Percentiles rank a stretch among this genome's conserved stretches.
phyloP scores from a whole-genome alignment of 2,329 filamentous ascomycete species.

The Tympanopsis confertula region DNA sequence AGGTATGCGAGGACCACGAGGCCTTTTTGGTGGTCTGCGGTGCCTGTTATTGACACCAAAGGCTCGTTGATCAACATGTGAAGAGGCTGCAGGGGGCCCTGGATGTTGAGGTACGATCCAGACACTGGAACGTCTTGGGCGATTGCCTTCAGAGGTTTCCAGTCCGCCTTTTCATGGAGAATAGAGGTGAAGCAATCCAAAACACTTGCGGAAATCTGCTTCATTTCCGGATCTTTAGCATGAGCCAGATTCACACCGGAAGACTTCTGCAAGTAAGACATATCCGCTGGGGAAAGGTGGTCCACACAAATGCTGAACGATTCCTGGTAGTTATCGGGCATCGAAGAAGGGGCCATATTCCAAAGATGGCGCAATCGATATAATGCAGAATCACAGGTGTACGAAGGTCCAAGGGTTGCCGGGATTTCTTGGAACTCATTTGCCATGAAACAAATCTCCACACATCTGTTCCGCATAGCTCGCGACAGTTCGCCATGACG shows the following conservation, averaged over 20 bases:
- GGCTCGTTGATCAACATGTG: neutral
- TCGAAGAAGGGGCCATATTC: neutral
- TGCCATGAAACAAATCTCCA: constrained; percentile 70
- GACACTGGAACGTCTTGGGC: neutral
- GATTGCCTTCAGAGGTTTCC: neutral
- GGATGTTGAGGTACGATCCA: neutral
- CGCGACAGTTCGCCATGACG: constrained; percentile 85
- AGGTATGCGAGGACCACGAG: neutral
- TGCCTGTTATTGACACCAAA: neutral
- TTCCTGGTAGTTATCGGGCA: neutral
- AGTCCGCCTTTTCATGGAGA: neutral
- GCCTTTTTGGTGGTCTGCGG: neutral
- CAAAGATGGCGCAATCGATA: constrained; percentile 15
- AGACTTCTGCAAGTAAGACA: neutral
- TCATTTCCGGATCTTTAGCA: too few relatives aligned
- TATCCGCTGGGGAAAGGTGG: neutral
- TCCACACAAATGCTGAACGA: neutral
- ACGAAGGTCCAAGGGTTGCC: constrained; percentile 26
- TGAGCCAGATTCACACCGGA: neutral
- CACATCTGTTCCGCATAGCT: constrained; percentile 89
- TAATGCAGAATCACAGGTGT: constrained; percentile 36
- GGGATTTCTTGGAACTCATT: constrained; percentile 17
- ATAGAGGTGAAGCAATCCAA: neutral
- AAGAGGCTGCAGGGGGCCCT: neutral
- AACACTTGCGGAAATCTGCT: too few relatives aligned